Evolutionary conservation across 2,329 filamentous ascomycete species (phyloP).

Genomic region (Fusarium clavum): DNA sequence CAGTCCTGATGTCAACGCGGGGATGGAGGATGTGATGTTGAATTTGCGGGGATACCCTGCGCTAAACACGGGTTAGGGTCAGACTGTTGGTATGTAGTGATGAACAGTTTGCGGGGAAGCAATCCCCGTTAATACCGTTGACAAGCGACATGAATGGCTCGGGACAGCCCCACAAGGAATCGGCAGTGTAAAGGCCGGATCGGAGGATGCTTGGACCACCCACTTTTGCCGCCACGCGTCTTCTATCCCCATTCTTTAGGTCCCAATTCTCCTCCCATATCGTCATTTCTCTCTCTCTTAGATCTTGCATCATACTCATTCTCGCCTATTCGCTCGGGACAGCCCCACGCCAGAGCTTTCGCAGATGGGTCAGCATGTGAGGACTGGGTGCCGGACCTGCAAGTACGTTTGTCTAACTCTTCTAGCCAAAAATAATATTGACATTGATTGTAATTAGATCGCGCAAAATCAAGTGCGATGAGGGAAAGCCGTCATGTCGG

Average conservation of each 20-base stretch:
- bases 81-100: background rate
- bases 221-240: background rate
- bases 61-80: background rate
- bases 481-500: slow-evolving; percentile 1
- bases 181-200: background rate
- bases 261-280: background rate
- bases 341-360: background rate
- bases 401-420: background rate
- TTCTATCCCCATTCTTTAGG: background rate
- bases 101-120: too few species aligned
- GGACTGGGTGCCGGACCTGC: slow-evolving; percentile 11
- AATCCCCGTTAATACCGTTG: background rate
- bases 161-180: slow-evolving; percentile 4
- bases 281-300: background rate
- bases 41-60: background rate
- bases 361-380: slow-evolving; percentile 2
- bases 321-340: background rate
- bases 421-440: background rate
- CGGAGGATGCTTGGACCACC: background rate
- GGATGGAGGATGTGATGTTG: background rate
- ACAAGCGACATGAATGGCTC: background rate
- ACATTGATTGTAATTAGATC: background rate
- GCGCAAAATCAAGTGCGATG: slow-evolving; percentile 17
- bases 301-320: background rate
- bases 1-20: background rate